Conservation (phyloP, 2,329 filamentous ascomycete genomes). For the Plenodomus lindquistii region DNA sequence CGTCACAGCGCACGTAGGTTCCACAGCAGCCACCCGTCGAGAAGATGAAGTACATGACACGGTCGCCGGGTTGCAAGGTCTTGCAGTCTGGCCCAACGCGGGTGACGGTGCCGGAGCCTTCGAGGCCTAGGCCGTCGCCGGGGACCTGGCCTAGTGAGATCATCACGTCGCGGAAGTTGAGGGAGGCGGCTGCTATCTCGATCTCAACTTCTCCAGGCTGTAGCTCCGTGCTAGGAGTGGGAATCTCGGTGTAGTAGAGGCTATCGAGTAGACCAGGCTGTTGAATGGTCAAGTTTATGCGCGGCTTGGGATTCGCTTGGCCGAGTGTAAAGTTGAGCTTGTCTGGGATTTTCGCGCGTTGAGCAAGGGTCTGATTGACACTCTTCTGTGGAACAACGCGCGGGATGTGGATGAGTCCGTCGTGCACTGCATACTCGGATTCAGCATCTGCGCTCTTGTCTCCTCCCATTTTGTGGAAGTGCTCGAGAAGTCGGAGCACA, state of each 20-base stretch:
- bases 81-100: conserved; percentile 7
- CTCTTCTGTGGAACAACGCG: conserved; percentile 9
- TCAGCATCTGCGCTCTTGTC: conserved; percentile 3
- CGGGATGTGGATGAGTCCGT: conserved; percentile 13
- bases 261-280: conserved; percentile 15
- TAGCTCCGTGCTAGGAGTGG: conserved; percentile 2
- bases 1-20: conserved; percentile 9
- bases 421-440: conserved; percentile 7
- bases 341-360: conserved; percentile 2
- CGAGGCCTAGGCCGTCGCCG: conserved; percentile 8
- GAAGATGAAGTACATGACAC: conserved; percentile 12
- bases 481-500: conserved; percentile 4
- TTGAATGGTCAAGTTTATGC: conserved; percentile 11
- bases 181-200: conserved; percentile 10
- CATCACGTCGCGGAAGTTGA: conserved; percentile 22
- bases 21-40: conserved; percentile 7
- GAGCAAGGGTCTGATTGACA: conserved; percentile 7
- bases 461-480: conserved; percentile 10
- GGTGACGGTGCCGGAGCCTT: conserved; percentile 18
- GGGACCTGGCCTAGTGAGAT: conserved; percentile 7
- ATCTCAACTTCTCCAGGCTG: conserved; percentile 18
- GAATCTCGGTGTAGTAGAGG: conserved; percentile 11
- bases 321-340: conserved; percentile 4
- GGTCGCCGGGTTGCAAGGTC: conserved; percentile 6
- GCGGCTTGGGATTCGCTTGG: conserved; percentile 5